A percentile compares a stretch with the other conserved stretches of the same genome.
These are phyloP conservation scores for Anisodus acutangulus DNA, from an alignment of 257 asterid genomes.

Conservation along the genomic window DNA sequence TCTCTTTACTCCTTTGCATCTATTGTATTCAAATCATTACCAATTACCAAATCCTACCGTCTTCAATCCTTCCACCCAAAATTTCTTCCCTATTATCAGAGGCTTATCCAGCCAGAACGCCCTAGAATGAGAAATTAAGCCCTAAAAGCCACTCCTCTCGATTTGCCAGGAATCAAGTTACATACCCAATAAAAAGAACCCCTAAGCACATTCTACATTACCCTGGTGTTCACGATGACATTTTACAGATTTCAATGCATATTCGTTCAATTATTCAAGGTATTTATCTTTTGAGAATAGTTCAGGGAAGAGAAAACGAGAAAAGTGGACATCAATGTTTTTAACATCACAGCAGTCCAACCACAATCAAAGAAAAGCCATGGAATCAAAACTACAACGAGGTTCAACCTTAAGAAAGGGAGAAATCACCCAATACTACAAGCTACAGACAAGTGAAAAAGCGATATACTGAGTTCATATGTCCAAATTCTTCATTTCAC, in stretches of 20 bases:
- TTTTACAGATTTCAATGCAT: neutral
- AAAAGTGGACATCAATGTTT: neutral
- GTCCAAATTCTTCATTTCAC: neutral
- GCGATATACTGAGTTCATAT: neutral
- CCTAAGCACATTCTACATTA: neutral
- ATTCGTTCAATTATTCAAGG: neutral
- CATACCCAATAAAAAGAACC: neutral
- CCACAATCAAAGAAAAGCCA: neutral
- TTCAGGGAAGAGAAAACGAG: neutral
- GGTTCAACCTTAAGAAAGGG: neutral
- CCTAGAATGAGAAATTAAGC: slow-evolving; percentile 3
- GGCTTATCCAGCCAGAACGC: neutral
- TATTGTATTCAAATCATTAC: neutral
- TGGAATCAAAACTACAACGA: neutral
- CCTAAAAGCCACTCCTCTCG: neutral
- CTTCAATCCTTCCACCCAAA: neutral
- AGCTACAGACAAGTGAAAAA: neutral
- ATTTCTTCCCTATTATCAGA: neutral
- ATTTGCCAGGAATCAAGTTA: neutral
- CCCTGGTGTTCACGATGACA: neutral
- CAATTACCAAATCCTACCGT: neutral
- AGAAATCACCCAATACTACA: neutral
- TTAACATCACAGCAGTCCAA: neutral
- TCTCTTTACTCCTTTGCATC: neutral
- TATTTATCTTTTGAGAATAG: neutral